These are phyloP conservation scores for Cicer yamashitae DNA, from an alignment of 306 rosid species.

Conservation along the genomic window DNA sequence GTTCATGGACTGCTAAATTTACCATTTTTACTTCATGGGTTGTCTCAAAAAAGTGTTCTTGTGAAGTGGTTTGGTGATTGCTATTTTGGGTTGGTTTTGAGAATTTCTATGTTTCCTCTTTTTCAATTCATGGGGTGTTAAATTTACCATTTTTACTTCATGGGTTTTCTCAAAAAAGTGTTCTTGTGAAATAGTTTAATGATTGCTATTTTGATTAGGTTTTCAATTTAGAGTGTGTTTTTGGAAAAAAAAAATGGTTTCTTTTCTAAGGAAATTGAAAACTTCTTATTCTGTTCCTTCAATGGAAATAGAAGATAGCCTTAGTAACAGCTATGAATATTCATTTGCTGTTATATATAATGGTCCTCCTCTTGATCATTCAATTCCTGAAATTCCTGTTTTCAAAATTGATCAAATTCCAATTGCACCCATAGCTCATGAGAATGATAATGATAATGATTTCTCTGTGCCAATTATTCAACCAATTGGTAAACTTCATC, in stretches of 20 bases:
- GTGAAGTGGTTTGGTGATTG: no score
- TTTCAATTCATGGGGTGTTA: not conserved
- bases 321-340: conserved; percentile 56
- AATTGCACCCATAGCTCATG: conserved; percentile 57
- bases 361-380: conserved; percentile 67
- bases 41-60: no score
- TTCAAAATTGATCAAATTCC: conserved; percentile 67
- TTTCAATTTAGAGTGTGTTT: not conserved
- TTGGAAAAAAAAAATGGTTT: conserved; percentile 51
- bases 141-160: not conserved
- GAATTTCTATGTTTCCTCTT: not conserved
- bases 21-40: not conserved
- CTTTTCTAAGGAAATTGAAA: conserved; percentile 57
- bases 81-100: not conserved
- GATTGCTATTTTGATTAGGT: not conserved
- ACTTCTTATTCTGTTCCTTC: conserved; percentile 42
- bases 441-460: not conserved
- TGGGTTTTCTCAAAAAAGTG: not conserved
- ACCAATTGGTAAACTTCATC: conserved; percentile 58
- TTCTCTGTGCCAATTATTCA: conserved; percentile 65
- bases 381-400: conserved; percentile 67
- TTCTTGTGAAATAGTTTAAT: conserved; percentile 5
- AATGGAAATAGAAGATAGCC: conserved; percentile 42
- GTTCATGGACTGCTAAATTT: not conserved
- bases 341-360: conserved; percentile 70